These are phyloP conservation scores for Coemansia sp. DNA, from an alignment of 371 early-diverging fungal genomes.

Conservation along the genomic window DNA sequence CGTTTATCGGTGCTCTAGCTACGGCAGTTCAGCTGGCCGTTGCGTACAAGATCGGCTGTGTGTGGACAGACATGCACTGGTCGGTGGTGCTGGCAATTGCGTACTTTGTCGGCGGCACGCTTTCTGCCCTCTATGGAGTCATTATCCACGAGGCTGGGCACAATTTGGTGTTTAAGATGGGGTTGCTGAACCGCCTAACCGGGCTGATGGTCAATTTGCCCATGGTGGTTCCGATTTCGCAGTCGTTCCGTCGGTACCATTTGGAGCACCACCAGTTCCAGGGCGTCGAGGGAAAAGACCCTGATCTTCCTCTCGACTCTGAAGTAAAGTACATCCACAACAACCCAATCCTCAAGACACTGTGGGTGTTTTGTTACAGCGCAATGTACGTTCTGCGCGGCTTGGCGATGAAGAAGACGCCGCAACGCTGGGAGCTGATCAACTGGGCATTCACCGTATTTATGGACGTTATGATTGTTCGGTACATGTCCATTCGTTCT, in stretches of 20 bases:
- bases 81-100: conserved; percentile 57
- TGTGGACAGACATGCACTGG: conserved; percentile 59
- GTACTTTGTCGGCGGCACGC: conserved; percentile 81
- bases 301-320: conserved; percentile 87
- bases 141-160: conserved; percentile 92
- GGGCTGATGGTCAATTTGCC: conserved; percentile 82
- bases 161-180: conserved; percentile 66
- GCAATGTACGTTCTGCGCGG: conserved; percentile 89
- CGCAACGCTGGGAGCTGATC: conserved; percentile 76
- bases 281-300: conserved; percentile 92
- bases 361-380: conserved; percentile 85
- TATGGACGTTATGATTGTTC: conserved; percentile 60
- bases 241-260: conserved; percentile 91
- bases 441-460: conserved; percentile 69
- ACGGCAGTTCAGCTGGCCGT: conserved; percentile 68
- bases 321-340: conserved; percentile 77
- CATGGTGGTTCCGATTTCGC: conserved; percentile 79
- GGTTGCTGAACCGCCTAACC: conserved; percentile 71
- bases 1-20: conserved; percentile 63
- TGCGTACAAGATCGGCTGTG: conserved; percentile 74
- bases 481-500: conserved; percentile 65
- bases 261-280: conserved; percentile 94
- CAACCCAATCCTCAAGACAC: conserved; percentile 67
- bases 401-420: conserved; percentile 69
- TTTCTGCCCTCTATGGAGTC: conserved; percentile 72